phyloP scores from a whole-genome alignment of 768 basidiomycete species.

The Lyophyllum semitale region DNA sequence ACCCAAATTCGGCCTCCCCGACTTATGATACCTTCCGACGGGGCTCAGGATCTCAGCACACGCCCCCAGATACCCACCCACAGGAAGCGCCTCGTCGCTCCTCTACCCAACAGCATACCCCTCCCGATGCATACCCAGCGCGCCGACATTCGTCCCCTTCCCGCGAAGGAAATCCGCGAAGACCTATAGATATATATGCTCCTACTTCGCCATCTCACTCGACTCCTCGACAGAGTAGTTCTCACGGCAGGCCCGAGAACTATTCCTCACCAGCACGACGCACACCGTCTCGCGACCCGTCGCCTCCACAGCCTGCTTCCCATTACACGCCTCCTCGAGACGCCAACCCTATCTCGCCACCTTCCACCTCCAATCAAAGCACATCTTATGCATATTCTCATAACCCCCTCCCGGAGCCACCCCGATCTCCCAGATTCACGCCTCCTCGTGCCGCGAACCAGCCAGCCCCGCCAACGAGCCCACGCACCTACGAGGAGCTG shows the following conservation, averaged over 20 bases:
- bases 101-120: conserved; percentile 18
- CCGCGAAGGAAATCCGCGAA: background rate
- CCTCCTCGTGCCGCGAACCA: conserved; percentile 3
- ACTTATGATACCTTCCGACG: background rate
- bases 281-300: conserved; percentile 4
- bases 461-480: conserved; percentile 5
- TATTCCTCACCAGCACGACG: background rate
- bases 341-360: conserved; percentile 9
- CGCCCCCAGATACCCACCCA: background rate
- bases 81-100: background rate
- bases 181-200: conserved; percentile 11
- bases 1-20: conserved; percentile 3
- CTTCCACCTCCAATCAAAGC: background rate
- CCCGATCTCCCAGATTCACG: conserved; percentile 2
- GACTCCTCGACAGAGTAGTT: conserved; percentile 1
- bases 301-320: conserved; percentile 3
- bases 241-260: background rate
- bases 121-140: conserved; percentile 13
- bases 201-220: background rate
- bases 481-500: conserved; percentile 12
- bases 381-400: background rate
- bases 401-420: conserved; percentile 1
- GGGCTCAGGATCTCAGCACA: background rate
- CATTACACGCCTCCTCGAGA: conserved; percentile 7
- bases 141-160: conserved; percentile 12